Base-by-base conservation (phyloP, 306 rosid species). In the Gastrolobium villosum region DNA sequence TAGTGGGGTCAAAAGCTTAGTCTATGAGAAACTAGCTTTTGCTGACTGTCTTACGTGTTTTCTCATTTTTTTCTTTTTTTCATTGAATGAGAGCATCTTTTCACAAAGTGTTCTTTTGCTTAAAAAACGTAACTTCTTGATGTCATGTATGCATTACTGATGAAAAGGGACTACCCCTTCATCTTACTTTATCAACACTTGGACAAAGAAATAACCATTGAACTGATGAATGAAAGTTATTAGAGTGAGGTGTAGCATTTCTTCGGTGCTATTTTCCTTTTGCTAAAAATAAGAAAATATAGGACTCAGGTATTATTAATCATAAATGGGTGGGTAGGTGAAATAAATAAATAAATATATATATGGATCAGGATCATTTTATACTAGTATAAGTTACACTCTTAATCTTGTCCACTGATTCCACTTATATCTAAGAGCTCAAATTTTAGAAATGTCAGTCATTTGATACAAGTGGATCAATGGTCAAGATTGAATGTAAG, bases 81-180 rank as follows among this genome's bases (percentile, higher is more conserved):
- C 56, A 6, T 5, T 30, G 59, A 53, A 71, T 8, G 9, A 70
- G 79, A 64, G 13, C 43, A 43, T 56, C 53, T 59, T 81, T 76
- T 50, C 31, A 10, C 13, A 39, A 31, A 44, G 39, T 13, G 13
- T 63, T 7, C 3, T 54, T 77, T 54, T 45, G 10, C 30, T 35
- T 10, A 0, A 8, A 0, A 8, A 32, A 53, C 52, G 70, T 54
- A 59, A 20, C 73, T 72, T 75, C 44, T 59, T 75, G 72, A 15
- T 67, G 54, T 46, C 9, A 30, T 57, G 65, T 20, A 11, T 54
- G 46, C 72, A 30, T 62, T 54, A 0, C 36, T 1, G n/a, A 49
- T 48, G 46, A 49, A 62, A 60, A 8, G 39, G 69, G 70, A 75
- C 14, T 70, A 3, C 28, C 30, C 57, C 31, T 56, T 62, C 59